These are phyloP conservation scores for Lichtheimia ornata DNA, from an alignment of 371 early-diverging fungal species.

Conservation along the genomic window DNA sequence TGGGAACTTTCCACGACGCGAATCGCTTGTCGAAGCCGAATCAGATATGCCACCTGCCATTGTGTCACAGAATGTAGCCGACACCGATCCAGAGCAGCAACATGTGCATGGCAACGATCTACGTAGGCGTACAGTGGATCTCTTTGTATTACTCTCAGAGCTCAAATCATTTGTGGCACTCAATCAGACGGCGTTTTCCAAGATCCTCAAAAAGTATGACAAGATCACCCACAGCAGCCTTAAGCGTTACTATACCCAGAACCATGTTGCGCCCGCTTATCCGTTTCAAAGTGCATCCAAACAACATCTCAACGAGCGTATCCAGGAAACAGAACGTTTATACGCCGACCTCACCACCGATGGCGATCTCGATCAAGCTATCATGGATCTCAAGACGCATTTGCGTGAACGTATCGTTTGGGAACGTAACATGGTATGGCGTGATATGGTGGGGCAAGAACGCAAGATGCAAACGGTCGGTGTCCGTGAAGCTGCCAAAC, in stretches of 20 bases:
- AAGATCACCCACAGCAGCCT: slow-evolving; percentile 78
- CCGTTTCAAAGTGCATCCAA: slow-evolving; percentile 67
- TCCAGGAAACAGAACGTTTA: slow-evolving; percentile 57
- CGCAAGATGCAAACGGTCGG: slow-evolving; percentile 76
- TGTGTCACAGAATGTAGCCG: slow-evolving; percentile 39
- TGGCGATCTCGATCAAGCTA: slow-evolving; percentile 62
- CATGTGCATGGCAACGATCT: slow-evolving; percentile 24
- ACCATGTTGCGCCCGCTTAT: slow-evolving; percentile 59
- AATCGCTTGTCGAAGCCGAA: slow-evolving; percentile 39
- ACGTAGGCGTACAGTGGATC: slow-evolving; percentile 56
- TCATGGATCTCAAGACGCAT: slow-evolving; percentile 74
- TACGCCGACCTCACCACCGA: slow-evolving; percentile 60
- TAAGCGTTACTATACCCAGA: slow-evolving; percentile 48
- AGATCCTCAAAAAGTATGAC: slow-evolving; percentile 96
- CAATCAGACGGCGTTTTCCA: slow-evolving; percentile 94
- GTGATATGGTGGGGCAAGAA: slow-evolving; percentile 94
- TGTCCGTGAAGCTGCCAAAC: slow-evolving; percentile 41
- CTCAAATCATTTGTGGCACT: slow-evolving; percentile 89
- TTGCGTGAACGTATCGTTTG: slow-evolving; percentile 91
- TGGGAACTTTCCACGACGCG: slow-evolving; percentile 36
- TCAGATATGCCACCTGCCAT: slow-evolving; percentile 46
- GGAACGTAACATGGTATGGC: slow-evolving; percentile 97
- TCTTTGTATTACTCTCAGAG: slow-evolving; percentile 81
- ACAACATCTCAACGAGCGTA: slow-evolving; percentile 57
- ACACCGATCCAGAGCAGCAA: slow-evolving; percentile 25